Percentiles rank a stretch among this genome's conserved stretches.
Conservation (phyloP, 1,284 basidiomycete species). For the Butyriboletus appendiculatus region DNA sequence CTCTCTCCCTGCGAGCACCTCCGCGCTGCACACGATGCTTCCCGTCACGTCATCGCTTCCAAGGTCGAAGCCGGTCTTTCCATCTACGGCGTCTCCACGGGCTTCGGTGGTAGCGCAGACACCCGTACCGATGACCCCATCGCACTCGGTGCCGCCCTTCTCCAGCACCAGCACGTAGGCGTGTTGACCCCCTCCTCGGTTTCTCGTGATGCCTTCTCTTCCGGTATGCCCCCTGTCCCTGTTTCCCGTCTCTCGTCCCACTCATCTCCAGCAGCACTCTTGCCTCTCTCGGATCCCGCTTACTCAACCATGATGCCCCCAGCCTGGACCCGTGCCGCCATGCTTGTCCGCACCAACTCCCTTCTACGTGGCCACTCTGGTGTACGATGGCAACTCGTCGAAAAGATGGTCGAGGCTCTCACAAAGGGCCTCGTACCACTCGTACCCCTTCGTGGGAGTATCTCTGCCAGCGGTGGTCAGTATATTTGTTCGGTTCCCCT, state of each 20-base stretch:
- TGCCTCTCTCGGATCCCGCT: slow-evolving; percentile 69
- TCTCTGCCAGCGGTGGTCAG: slow-evolving; percentile 80
- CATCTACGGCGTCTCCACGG: slow-evolving; percentile 82
- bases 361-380: slow-evolving; percentile 88
- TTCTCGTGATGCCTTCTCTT: slow-evolving; percentile 38
- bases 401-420: slow-evolving; percentile 78
- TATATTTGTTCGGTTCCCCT: neutral
- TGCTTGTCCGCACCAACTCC: slow-evolving; percentile 85
- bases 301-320: slow-evolving; percentile 81
- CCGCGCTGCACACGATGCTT: slow-evolving; percentile 54
- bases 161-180: slow-evolving; percentile 80
- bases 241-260: neutral
- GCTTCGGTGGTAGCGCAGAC: slow-evolving; percentile 77
- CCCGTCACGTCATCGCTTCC: slow-evolving; percentile 60
- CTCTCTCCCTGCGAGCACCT: slow-evolving; percentile 52
- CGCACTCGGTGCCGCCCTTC: slow-evolving; percentile 70
- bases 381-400: slow-evolving; percentile 78
- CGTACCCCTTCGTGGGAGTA: slow-evolving; percentile 82
- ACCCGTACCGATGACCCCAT: slow-evolving; percentile 72
- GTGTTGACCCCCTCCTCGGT: slow-evolving; percentile 40
- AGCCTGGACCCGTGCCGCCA: slow-evolving; percentile 88
- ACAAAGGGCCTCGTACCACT: slow-evolving; percentile 75
- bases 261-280: slow-evolving; percentile 37
- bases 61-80: slow-evolving; percentile 70
- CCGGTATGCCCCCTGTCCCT: slow-evolving; percentile 9